Base-by-base conservation (phyloP, 192 early-diverging fungal genomes). In the Ambispora gerdemannii region DNA sequence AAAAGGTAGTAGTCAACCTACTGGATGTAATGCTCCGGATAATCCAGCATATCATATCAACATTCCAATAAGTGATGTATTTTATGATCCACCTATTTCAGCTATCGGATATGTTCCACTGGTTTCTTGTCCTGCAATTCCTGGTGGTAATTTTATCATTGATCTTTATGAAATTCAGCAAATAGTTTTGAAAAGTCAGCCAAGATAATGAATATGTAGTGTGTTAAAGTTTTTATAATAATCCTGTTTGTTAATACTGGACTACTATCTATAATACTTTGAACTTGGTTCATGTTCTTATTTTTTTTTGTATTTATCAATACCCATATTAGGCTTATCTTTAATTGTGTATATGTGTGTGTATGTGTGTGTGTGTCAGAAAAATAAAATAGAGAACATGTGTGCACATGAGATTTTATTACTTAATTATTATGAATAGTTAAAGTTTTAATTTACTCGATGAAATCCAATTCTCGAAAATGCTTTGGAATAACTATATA, bases 131-230 rank as follows among this genome's bases (percentile, higher is more conserved):
- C 11, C n/a, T 17, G 50, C 17, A 4, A 19, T 62, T 62, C 60
- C 20, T 62, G 60, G 30, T 62, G 32, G 60, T 62, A 62, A 62
- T 62, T 62, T 62, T 28, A 62, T 31, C 60, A 62, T 62, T 62
- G 60, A 62, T 62, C 60, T 62, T 62, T 62, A 62, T 34, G 32
- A 62, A 62, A 62, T 62, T 62, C 32, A 62, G 32, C 60, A 62
- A 31, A 62, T 62, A 62, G 60, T 62, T 62, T 62, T 62, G 60
- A 11, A 62, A 62, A 33, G 60, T 31, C 15, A 62, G 32, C 60
- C 60, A 62, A 62, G 50, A 50, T 50, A 50, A 50, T 50, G 50
- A 50, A 50, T 50, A 50, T 62, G 32, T 62, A 62, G 60, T 62
- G 32, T 62, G 52, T 53, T 53, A 53, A 53, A 53, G 22, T 53